A percentile compares a stretch with the other conserved stretches of the same genome.
phyloP scores from a whole-genome alignment of 768 basidiomycete genomes.

The Gymnopilus junonius region DNA sequence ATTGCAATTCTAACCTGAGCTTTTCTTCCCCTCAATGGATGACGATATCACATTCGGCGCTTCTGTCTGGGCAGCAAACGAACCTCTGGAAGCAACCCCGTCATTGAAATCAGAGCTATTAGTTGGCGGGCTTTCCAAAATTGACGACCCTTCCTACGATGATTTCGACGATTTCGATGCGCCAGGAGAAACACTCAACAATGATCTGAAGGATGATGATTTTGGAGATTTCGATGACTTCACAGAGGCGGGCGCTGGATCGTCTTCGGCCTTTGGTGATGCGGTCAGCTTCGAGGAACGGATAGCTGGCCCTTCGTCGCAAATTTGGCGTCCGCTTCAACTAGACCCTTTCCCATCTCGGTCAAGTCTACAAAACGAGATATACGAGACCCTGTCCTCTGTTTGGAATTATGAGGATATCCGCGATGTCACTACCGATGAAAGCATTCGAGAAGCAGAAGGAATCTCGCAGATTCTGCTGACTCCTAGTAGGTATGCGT shows the following conservation, averaged over 20 bases:
- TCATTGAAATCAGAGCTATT: constrained; percentile 27
- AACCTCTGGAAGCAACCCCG: constrained; percentile 34
- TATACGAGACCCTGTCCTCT: constrained; percentile 68
- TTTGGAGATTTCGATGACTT: constrained; percentile 92
- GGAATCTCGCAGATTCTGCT: constrained; percentile 82
- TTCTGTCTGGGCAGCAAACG: constrained; percentile 70
- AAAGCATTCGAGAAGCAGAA: constrained; percentile 77
- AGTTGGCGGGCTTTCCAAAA: constrained; percentile 28
- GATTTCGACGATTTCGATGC: constrained; percentile 69
- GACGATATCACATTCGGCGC: constrained; percentile 76
- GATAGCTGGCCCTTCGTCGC: constrained; percentile 46
- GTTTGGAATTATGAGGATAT: constrained; percentile 63
- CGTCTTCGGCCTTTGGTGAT: constrained; percentile 37
- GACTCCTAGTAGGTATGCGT: constrained; percentile 70
- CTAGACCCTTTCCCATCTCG: constrained; percentile 68
- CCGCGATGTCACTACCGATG: constrained; percentile 61
- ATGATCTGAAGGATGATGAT: constrained; percentile 68
- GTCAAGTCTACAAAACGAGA: constrained; percentile 58
- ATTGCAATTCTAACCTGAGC: constrained; percentile 2
- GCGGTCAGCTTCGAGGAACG: constrained; percentile 40
- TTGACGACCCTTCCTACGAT: constrained; percentile 35
- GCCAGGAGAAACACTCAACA: constrained; percentile 43
- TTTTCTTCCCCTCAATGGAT: constrained; percentile 44
- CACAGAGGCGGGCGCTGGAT: constrained; percentile 57
- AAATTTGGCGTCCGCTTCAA: constrained; percentile 63